These are phyloP conservation scores for Curvularia verruculosa DNA, from an alignment of 2,329 filamentous ascomycete species.

Conservation along the genomic window DNA sequence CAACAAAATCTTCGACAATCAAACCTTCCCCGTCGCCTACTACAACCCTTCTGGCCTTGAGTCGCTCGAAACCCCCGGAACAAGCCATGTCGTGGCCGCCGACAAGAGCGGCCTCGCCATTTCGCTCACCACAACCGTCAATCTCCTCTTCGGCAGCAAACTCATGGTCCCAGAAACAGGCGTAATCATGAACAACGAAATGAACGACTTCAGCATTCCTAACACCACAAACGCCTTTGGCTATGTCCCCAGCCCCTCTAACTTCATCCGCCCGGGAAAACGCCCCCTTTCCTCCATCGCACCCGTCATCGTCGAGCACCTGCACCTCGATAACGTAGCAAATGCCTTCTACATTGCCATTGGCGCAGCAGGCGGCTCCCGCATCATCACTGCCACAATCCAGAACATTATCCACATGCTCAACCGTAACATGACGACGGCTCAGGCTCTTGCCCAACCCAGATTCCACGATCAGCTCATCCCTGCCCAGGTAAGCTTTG, in stretches of 20 bases:
- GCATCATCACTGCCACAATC: conserved; percentile 81
- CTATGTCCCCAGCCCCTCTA: conserved; percentile 77
- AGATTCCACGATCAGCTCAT: conserved; percentile 83
- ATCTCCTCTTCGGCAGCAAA: conserved; percentile 81
- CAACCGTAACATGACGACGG: conserved; percentile 66
- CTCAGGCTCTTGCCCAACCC: conserved; percentile 68
- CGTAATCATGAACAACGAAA: conserved; percentile 70
- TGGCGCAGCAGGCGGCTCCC: conserved; percentile 79
- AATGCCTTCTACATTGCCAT: conserved; percentile 67
- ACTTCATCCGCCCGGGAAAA: conserved; percentile 82
- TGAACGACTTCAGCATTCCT: conserved; percentile 76
- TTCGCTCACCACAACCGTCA: conserved; percentile 84
- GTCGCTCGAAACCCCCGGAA: conserved; percentile 72
- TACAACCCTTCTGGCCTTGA: conserved; percentile 76
- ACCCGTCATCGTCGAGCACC: conserved; percentile 74
- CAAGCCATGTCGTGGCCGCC: conserved; percentile 73
- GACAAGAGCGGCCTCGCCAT: conserved; percentile 77
- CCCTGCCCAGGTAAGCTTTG: conserved; percentile 71
- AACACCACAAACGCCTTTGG: conserved; percentile 79
- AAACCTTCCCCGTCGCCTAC: conserved; percentile 72
- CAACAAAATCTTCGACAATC: conserved; percentile 70
- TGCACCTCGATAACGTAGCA: conserved; percentile 56
- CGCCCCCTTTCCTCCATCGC: conserved; percentile 83
- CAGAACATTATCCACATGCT: conserved; percentile 76
- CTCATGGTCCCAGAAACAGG: conserved; percentile 83